Percentiles rank a stretch among this genome's conserved stretches.
Conservation (phyloP, 2,329 filamentous ascomycete species). For the Chalara sp. region DNA sequence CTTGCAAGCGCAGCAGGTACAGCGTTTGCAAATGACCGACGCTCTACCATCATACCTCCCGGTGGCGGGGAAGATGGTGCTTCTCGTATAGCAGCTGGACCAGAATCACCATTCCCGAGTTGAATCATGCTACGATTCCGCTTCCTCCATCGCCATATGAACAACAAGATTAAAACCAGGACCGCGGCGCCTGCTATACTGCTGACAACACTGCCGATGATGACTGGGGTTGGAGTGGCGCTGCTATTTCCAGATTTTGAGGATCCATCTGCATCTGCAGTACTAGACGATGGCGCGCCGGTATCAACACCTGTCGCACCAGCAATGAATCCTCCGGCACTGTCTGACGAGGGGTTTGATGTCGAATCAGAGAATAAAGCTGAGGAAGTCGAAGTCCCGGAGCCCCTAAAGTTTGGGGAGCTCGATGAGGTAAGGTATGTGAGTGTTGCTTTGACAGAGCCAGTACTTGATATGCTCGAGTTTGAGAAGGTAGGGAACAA, state of each 20-base stretch:
- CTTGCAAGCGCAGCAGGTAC: slow-evolving; percentile 43
- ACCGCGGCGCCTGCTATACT: slow-evolving; percentile 50
- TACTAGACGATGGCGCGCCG: slow-evolving; percentile 13
- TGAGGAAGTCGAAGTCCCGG: neutral
- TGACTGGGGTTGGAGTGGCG: slow-evolving; percentile 18
- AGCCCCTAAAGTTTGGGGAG: neutral
- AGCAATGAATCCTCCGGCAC: slow-evolving; percentile 3
- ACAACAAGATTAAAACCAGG: slow-evolving; percentile 45
- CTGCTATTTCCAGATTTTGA: slow-evolving; percentile 6
- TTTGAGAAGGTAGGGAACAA: slow-evolving; percentile 8
- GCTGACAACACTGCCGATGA: slow-evolving; percentile 26
- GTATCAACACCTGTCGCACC: slow-evolving; percentile 8
- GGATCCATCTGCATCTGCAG: slow-evolving; percentile 9
- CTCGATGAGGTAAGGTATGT: slow-evolving; percentile 5
- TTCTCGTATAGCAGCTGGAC: slow-evolving; percentile 24
- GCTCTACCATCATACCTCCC: slow-evolving; percentile 37
- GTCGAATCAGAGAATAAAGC: neutral
- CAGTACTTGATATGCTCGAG: slow-evolving; percentile 7
- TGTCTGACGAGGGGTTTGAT: slow-evolving; percentile 5
- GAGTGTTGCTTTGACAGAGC: slow-evolving; percentile 5
- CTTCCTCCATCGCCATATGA: slow-evolving; percentile 49
- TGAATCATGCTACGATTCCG: slow-evolving; percentile 29
- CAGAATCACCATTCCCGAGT: slow-evolving; percentile 24
- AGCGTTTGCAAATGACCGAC: slow-evolving; percentile 36
- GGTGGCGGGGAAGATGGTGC: slow-evolving; percentile 14